phyloP scores from a whole-genome alignment of 1,284 basidiomycete genomes.

The Apiotrichum gracile region DNA sequence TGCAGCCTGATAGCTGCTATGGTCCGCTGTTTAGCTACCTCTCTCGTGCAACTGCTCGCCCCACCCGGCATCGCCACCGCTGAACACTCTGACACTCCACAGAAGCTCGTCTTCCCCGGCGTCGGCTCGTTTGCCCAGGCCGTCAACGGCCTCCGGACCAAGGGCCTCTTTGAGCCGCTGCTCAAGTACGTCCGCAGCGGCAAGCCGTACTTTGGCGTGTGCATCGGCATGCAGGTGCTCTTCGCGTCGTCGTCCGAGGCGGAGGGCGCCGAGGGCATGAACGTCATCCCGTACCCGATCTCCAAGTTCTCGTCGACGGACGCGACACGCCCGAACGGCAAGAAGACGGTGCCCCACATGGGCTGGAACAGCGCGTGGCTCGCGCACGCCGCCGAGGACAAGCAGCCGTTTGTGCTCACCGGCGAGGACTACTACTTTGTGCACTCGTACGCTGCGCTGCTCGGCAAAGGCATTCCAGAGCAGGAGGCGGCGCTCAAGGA shows the following conservation, averaged over 20 bases:
- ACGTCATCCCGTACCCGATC: constrained; percentile 47
- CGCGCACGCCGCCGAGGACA: constrained; percentile 18
- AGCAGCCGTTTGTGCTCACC: constrained; percentile 44
- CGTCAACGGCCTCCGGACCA: constrained; percentile 65
- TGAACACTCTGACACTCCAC: neutral
- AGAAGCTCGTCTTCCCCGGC: constrained; percentile 98
- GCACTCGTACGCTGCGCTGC: constrained; percentile 76
- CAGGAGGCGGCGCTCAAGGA: constrained; percentile 48
- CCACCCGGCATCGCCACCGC: neutral
- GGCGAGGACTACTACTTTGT: constrained; percentile 87
- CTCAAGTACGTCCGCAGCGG: constrained; percentile 79
- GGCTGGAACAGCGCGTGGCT: constrained; percentile 78
- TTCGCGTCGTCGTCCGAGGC: constrained; percentile 77
- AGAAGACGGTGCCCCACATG: constrained; percentile 93
- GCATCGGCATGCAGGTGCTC: constrained; percentile 95
- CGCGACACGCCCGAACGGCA: constrained; percentile 14
- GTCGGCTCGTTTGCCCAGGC: constrained; percentile 92
- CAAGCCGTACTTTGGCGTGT: constrained; percentile 94
- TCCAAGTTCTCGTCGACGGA: constrained; percentile 41
- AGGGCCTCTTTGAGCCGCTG: constrained; percentile 75
- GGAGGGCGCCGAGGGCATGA: constrained; percentile 45
- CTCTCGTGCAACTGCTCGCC: neutral
- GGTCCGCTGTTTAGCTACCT: neutral
- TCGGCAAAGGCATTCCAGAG: constrained; percentile 47
- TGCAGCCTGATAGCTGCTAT: no score